Base-by-base conservation (phyloP, 441 rosid genomes). In the Erodium trifolium region DNA sequence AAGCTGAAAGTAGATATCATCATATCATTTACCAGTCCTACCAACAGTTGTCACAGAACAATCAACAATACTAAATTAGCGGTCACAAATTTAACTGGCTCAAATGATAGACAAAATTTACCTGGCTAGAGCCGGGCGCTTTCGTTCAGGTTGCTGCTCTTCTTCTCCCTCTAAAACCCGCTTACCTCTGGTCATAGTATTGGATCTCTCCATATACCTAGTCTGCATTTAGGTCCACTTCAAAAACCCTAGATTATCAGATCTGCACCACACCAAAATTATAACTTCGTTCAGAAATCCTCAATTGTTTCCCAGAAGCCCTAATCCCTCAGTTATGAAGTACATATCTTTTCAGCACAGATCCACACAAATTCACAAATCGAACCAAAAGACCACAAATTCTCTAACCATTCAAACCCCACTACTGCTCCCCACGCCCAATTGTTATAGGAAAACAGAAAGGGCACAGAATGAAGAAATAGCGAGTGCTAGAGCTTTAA, bases 91-190 rank as follows among this genome's bases (percentile, higher is more conserved):
- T 4, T 53, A 53, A 53, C 14, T 53, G 14, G 60, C 60, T 53
- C 14, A 16, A 14, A 53, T 43, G 18, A 5, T 9, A 13, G 23
- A 13, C 37, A 41, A 18, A 27, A 18, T 17, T 64, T 66, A 90
- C 99, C 95, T 92, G 72, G 98, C 93, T 64, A 95, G 85, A 78
- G 98, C 98, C 16, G 97, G 99, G 0, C 97, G 90, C 67, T 95
- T 92, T 13, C 88, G 78, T 72, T 90, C 98, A 16, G 98, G 95
- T 78, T 84, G 84, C 73, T 53, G 60, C 60, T 85, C 90, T 59
- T 86, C 98, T 19, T 83, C 88, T 18, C 77, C 88, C 55, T 90
- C 98, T 74, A 86, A 81, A 75, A 70, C 83, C 81, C 98, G 84
- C 78, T 95, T 95, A 14, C 95, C 91, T 83, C 98, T 83, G 71